Conservation (phyloP, 2,329 filamentous ascomycete species). For the Colletotrichum phormii region DNA sequence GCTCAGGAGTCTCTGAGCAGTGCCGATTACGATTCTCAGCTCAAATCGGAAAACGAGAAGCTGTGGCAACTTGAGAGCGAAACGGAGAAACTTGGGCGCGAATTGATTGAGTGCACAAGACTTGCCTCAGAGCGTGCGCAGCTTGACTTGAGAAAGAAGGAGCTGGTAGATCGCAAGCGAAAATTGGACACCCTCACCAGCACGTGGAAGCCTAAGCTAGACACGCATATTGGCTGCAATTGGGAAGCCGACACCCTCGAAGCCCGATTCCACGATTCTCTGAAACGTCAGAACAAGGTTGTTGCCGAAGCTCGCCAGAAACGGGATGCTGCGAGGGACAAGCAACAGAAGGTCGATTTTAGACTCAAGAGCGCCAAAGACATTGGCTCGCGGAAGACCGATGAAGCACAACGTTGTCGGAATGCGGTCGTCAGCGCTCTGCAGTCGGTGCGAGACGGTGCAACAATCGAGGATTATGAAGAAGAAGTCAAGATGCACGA, state of each 20-base stretch:
- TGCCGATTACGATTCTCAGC: slow-evolving; percentile 76
- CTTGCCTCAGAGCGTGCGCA: slow-evolving; percentile 86
- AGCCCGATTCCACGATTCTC: slow-evolving; percentile 71
- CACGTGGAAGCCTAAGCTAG: slow-evolving; percentile 79
- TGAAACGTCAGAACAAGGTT: slow-evolving; percentile 67
- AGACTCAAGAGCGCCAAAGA: slow-evolving; percentile 74
- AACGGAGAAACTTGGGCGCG: slow-evolving; percentile 78
- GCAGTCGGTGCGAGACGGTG: slow-evolving; percentile 54
- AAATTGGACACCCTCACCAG: slow-evolving; percentile 82
- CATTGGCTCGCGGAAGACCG: slow-evolving; percentile 72
- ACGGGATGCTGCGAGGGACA: slow-evolving; percentile 77
- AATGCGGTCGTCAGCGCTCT: slow-evolving; percentile 65
- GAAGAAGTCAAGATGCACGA: slow-evolving; percentile 62
- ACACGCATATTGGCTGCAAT: slow-evolving; percentile 68
- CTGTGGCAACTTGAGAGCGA: slow-evolving; percentile 78
- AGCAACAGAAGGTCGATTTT: slow-evolving; percentile 82
- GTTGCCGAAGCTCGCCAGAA: slow-evolving; percentile 75
- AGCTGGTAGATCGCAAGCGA: slow-evolving; percentile 77
- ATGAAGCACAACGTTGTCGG: slow-evolving; percentile 72
- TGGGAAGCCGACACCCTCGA: slow-evolving; percentile 82
- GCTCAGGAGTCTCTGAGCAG: slow-evolving; percentile 72
- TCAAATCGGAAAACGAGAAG: slow-evolving; percentile 73
- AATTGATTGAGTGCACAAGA: slow-evolving; percentile 85
- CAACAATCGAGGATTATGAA: slow-evolving; percentile 65
- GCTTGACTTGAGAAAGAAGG: slow-evolving; percentile 85